Evolutionary conservation across 768 basidiomycete species (phyloP).

Genomic region (Lactarius sanguifluus): DNA sequence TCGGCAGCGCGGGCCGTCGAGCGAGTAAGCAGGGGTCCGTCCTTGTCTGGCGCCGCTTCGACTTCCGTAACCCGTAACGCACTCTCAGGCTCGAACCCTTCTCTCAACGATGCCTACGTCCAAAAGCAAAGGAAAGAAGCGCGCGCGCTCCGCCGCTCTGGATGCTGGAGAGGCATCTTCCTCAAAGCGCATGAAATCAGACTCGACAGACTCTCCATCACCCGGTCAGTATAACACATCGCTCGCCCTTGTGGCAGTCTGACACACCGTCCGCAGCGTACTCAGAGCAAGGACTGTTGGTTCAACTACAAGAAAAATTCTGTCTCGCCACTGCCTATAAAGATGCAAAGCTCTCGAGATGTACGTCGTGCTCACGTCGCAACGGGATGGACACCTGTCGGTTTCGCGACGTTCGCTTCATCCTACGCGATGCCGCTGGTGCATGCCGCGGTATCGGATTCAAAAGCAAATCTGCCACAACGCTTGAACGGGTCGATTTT

Average conservation of each 20-base stretch:
- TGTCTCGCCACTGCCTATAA: conserved; percentile 26
- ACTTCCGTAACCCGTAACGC: conserved; percentile 12
- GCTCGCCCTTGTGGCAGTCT: conserved; percentile 13
- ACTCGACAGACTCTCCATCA: conserved; percentile 16
- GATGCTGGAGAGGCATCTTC: conserved; percentile 18
- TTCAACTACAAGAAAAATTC: conserved; percentile 26
- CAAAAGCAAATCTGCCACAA: conserved; percentile 15
- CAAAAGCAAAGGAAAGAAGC: conserved; percentile 25
- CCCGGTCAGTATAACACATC: conserved; percentile 9
- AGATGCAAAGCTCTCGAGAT: conserved; percentile 59
- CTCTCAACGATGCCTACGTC: conserved; percentile 16
- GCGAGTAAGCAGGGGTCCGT: conserved; percentile 7
- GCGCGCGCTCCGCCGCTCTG: conserved; percentile 12
- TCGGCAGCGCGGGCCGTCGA: background rate
- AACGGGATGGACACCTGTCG: conserved; percentile 87
- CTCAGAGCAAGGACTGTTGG: background rate
- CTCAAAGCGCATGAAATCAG: conserved; percentile 25
- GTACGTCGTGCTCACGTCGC: conserved; percentile 78
- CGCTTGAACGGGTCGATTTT: conserved; percentile 16
- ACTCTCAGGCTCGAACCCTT: conserved; percentile 9
- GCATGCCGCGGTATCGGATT: conserved; percentile 66
- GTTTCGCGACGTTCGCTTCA: conserved; percentile 77
- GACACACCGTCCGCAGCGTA: conserved; percentile 9
- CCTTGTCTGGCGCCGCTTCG: conserved; percentile 16
- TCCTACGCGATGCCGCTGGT: conserved; percentile 58